A percentile compares a stretch with the other conserved stretches of the same genome.
Evolutionary conservation across 495 filamentous ascomycete genomes (phyloP).

Genomic region (Neurospora sp.): DNA sequence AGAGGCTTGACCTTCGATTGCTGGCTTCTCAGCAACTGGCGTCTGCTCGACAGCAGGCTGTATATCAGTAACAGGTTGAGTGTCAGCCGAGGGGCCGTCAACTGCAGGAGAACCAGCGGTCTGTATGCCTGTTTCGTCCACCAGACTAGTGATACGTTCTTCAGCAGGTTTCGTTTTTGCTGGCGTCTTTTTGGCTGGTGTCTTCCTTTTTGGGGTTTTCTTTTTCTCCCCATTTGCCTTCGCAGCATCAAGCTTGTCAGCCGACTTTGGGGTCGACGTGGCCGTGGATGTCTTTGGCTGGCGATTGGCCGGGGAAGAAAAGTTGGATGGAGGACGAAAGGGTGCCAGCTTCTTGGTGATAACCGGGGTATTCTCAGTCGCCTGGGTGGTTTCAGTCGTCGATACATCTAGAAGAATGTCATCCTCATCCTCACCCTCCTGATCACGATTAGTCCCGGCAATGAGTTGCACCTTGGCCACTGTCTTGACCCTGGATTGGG

Average conservation of each 20-base stretch:
- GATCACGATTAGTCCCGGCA: not conserved
- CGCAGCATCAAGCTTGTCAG: not conserved
- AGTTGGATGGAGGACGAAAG: not conserved
- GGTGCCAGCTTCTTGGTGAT: not conserved
- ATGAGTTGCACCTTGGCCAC: conserved; percentile 6
- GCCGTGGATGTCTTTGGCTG: not conserved
- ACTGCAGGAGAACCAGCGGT: not conserved
- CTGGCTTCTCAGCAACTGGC: not conserved
- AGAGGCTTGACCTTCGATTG: not conserved
- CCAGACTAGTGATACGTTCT: not conserved
- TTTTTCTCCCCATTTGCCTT: not conserved
- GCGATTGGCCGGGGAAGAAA: not conserved
- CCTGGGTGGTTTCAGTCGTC: not conserved
- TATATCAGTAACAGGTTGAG: not conserved
- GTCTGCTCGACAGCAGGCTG: not conserved
- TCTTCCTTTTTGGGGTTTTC: not conserved
- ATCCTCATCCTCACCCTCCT: conserved; percentile 17
- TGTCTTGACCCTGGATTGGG: not conserved
- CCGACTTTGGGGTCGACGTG: not conserved
- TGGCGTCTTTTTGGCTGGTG: not conserved
- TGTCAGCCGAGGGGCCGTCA: not conserved
- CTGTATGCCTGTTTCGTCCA: not conserved
- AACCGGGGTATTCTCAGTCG: not conserved
- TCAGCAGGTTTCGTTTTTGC: not conserved
- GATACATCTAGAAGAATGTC: conserved; percentile 17